Percentiles rank a stretch among this genome's conserved stretches.
phyloP scores from a whole-genome alignment of 768 basidiomycete genomes.

The Inosperma sp. region DNA sequence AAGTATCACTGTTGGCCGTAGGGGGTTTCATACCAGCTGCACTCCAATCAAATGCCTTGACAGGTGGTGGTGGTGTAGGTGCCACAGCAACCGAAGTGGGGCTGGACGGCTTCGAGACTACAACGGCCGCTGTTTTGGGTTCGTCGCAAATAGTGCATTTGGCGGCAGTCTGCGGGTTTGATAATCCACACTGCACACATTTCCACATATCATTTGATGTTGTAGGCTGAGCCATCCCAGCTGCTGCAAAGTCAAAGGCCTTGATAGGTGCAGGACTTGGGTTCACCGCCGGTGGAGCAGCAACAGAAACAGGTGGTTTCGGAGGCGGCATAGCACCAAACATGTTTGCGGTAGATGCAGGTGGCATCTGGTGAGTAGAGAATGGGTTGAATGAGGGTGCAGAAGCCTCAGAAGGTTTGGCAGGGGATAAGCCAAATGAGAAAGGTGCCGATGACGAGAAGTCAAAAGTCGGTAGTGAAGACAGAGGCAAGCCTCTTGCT shows the following conservation, averaged over 20 bases:
- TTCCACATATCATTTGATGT: slow-evolving; percentile 40
- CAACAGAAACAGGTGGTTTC: slow-evolving; percentile 3
- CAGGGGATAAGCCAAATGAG: neutral
- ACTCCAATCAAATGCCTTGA: slow-evolving; percentile 53
- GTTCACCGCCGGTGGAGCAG: slow-evolving; percentile 3
- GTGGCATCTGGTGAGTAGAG: neutral
- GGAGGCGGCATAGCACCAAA: slow-evolving; percentile 9
- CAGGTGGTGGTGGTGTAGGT: slow-evolving; percentile 3
- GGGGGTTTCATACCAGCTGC: slow-evolving; percentile 56
- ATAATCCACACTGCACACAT: slow-evolving; percentile 49
- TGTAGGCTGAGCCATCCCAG: slow-evolving; percentile 47
- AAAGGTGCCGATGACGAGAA: slow-evolving; percentile 20
- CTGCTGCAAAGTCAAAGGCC: slow-evolving; percentile 59
- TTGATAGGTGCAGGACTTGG: slow-evolving; percentile 20
- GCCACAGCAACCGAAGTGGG: neutral
- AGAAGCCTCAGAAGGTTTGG: neutral
- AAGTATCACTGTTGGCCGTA: slow-evolving; percentile 30
- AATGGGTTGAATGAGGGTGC: neutral
- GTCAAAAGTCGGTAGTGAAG: slow-evolving; percentile 45
- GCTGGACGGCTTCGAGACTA: neutral
- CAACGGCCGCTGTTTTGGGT: slow-evolving; percentile 11
- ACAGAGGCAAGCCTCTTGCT: slow-evolving; percentile 37
- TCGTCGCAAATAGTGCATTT: slow-evolving; percentile 53
- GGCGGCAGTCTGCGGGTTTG: slow-evolving; percentile 40
- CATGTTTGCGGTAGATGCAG: neutral